Base-by-base conservation (phyloP, 148 eudicot genomes). In the Nyssa sinensis region DNA sequence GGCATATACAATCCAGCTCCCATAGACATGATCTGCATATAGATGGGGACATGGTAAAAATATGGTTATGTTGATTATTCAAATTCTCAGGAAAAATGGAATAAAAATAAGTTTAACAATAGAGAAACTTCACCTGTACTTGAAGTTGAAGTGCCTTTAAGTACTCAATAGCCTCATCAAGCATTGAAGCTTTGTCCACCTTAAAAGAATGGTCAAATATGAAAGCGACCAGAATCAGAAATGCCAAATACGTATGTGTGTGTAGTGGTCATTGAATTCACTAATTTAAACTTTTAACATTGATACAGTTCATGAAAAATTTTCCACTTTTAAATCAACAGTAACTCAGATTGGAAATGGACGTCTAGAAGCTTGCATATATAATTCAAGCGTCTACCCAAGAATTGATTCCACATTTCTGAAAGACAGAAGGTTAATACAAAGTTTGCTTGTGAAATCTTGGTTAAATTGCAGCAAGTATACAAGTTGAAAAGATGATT, bases 161-260 rank as follows among this genome's bases (percentile, higher is more conserved):
- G 83, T 92, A 95, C 72, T 92, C 94, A 76, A 91, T 93, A 63
- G 97, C 99, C 82, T 93, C 99, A 67, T 93, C 99, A 59, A 95
- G 96, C 97, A 95, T 89, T 71, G 98, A 92, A 67, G 97, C 98
- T 88, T 92, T 95, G 80, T 92, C 98, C 62, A 83, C 97, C 98
- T 94, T 72, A 31, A 11, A 44, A 70, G 57, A 35, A 49, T 65
- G 53, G 3, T 59, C 39, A 44, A 41, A 59, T 19, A 6, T 29
- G 51, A 23, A 70, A 29, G 62, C 80, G 23, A 77, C 75, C 23
- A 39, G 71, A 64, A 37, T 30, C 28, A 59, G 49, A 67, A 14
- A n/a, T n/a, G n/a, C n/a, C n/a, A n/a, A n/a, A n/a, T n/a, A n/a
- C n/a, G n/a, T n/a, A n/a, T n/a, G n/a, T n/a, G n/a, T n/a, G 35